Conservation (phyloP, 192 early-diverging fungal species). For the Coemansia sp. region DNA sequence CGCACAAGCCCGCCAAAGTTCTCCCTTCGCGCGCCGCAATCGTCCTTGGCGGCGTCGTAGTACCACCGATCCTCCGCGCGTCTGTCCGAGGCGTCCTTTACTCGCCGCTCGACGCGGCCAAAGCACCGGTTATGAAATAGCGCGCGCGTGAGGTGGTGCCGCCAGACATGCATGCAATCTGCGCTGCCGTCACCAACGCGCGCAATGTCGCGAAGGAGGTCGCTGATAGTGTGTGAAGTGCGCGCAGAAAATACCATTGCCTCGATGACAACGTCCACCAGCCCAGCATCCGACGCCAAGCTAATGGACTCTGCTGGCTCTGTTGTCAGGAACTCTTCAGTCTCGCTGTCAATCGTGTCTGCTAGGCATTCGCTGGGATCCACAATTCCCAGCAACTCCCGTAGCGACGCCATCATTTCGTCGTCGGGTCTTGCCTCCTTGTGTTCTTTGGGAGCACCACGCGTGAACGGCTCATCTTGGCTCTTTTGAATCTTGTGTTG, state of each 20-base stretch:
- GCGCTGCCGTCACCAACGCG: constrained; percentile 11
- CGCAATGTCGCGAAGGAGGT: constrained; percentile 51
- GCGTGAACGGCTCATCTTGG: constrained; percentile 10
- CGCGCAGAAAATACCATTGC: constrained; percentile 57
- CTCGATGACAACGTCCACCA: constrained; percentile 44
- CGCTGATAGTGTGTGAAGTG: constrained; percentile 55
- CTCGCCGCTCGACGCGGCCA: constrained; percentile 54
- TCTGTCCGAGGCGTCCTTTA: constrained; percentile 54
- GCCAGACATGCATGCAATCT: constrained; percentile 20
- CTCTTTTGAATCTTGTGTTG: constrained; percentile 7
- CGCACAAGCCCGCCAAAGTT: constrained; percentile 55
- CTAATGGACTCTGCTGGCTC: constrained; percentile 22
- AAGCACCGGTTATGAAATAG: constrained; percentile 50
- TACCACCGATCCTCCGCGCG: constrained; percentile 56
- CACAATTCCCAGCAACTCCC: constrained; percentile 50
- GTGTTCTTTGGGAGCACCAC: not conserved
- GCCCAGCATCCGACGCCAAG: constrained; percentile 14
- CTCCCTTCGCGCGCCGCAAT: constrained; percentile 38
- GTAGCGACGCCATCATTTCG: constrained; percentile 47
- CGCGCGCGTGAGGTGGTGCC: constrained; percentile 40
- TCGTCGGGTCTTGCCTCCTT: constrained; percentile 22
- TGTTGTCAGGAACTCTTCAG: constrained; percentile 35
- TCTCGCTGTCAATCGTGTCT: constrained; percentile 51
- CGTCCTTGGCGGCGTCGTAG: constrained; percentile 51
- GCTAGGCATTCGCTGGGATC: constrained; percentile 53